Conservation (phyloP, 306 rosid genomes). For the Sophora flavescens region DNA sequence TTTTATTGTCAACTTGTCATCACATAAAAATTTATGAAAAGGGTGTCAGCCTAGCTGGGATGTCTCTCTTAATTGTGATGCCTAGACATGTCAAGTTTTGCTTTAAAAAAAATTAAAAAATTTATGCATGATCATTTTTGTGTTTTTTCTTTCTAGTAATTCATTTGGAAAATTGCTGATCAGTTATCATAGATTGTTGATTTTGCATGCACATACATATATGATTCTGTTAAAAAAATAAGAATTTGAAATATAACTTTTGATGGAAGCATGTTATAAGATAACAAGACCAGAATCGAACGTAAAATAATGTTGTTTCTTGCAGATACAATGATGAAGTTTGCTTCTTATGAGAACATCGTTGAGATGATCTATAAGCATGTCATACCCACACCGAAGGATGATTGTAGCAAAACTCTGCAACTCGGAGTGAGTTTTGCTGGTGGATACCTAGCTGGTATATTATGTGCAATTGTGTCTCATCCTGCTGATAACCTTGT, state of each 20-base stretch:
- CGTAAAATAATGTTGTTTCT: conserved; percentile 6
- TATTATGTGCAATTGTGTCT: conserved; percentile 88
- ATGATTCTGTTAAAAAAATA: background rate
- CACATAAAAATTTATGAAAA: too few species aligned
- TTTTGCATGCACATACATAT: background rate
- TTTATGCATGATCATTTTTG: too few species aligned
- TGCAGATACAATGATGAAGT: conserved; percentile 95
- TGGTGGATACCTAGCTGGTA: conserved; percentile 82
- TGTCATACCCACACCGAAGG: conserved; percentile 78
- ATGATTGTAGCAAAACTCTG: conserved; percentile 69
- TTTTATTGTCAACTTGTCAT: too few species aligned
- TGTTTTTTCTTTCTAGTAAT: too few species aligned
- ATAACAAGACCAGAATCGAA: background rate
- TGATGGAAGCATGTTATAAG: background rate
- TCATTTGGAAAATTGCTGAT: background rate
- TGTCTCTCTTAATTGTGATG: too few species aligned
- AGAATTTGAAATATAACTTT: background rate
- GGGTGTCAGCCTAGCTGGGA: too few species aligned
- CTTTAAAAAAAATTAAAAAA: too few species aligned
- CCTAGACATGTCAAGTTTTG: too few species aligned
- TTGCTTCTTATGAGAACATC: conserved; percentile 93
- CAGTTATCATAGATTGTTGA: conserved; percentile 3
- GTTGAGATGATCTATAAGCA: conserved; percentile 83
- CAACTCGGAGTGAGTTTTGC: conserved; percentile 91
- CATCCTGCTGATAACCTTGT: conserved; percentile 97